phyloP scores from a whole-genome alignment of 441 rosid species.

The California macrophylla region DNA sequence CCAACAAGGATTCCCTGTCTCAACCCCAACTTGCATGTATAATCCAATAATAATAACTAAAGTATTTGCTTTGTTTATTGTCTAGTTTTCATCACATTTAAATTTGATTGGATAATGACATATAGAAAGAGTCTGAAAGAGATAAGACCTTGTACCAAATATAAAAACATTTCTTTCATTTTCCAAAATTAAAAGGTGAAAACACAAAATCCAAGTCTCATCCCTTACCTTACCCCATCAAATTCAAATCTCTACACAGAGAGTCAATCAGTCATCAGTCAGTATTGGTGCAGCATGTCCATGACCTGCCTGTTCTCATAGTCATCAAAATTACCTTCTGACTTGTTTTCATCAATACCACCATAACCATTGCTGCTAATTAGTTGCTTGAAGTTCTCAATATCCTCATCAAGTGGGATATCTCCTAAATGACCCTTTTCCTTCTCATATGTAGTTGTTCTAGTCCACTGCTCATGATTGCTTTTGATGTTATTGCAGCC shows the following conservation, averaged over 20 bases:
- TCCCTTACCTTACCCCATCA: background rate
- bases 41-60: no score
- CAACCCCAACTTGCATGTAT: no score
- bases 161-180: background rate
- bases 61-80: background rate
- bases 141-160: background rate
- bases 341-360: constrained; percentile 34
- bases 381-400: constrained; percentile 42
- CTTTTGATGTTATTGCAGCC: constrained; percentile 17
- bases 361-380: constrained; percentile 21
- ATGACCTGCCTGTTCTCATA: background rate
- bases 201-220: background rate
- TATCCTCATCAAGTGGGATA: constrained; percentile 20
- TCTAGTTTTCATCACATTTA: background rate
- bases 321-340: constrained; percentile 20
- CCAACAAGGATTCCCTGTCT: background rate
- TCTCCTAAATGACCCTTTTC: constrained; percentile 22
- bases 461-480: constrained; percentile 24
- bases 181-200: no score
- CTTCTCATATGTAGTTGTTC: constrained; percentile 9
- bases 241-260: background rate
- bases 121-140: background rate
- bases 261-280: background rate
- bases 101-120: background rate
- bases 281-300: background rate